phyloP scores from a whole-genome alignment of 2,329 filamentous ascomycete genomes.

The Cladophialophora carrionii region DNA sequence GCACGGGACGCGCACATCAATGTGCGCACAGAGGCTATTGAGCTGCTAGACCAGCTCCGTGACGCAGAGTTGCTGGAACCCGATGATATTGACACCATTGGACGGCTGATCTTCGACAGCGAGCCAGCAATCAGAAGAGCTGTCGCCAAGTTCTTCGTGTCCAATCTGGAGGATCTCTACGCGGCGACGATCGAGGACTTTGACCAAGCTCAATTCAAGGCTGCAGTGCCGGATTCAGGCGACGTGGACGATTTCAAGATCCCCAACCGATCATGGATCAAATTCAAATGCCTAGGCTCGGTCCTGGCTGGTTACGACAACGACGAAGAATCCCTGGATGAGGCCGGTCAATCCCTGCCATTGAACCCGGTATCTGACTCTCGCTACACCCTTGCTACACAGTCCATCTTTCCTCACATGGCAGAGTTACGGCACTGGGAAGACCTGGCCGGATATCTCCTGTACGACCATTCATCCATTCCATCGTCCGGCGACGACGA shows the following conservation, averaged over 20 bases:
- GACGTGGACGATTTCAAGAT: constrained; percentile 71
- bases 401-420: constrained; percentile 81
- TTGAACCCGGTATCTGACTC: constrained; percentile 63
- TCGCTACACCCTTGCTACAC: constrained; percentile 80
- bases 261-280: constrained; percentile 82
- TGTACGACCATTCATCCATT: constrained; percentile 83
- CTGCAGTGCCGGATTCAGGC: constrained; percentile 70
- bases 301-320: constrained; percentile 79
- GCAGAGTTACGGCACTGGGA: constrained; percentile 85
- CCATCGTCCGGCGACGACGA: constrained; percentile 57
- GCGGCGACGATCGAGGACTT: constrained; percentile 80
- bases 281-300: constrained; percentile 86
- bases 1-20: constrained; percentile 78
- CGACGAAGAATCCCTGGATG: constrained; percentile 58
- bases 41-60: constrained; percentile 79
- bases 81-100: constrained; percentile 84
- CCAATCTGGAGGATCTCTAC: constrained; percentile 80
- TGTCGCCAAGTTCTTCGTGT: constrained; percentile 86
- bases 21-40: constrained; percentile 78
- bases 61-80: constrained; percentile 86
- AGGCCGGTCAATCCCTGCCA: constrained; percentile 35
- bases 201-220: constrained; percentile 78
- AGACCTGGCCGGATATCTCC: constrained; percentile 80
- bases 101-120: constrained; percentile 84
- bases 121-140: constrained; percentile 84